Percentiles rank a stretch among this genome's conserved stretches.
Evolutionary conservation across 306 rosid species (phyloP).

Genomic region (Cyclanthera cordifolia): DNA sequence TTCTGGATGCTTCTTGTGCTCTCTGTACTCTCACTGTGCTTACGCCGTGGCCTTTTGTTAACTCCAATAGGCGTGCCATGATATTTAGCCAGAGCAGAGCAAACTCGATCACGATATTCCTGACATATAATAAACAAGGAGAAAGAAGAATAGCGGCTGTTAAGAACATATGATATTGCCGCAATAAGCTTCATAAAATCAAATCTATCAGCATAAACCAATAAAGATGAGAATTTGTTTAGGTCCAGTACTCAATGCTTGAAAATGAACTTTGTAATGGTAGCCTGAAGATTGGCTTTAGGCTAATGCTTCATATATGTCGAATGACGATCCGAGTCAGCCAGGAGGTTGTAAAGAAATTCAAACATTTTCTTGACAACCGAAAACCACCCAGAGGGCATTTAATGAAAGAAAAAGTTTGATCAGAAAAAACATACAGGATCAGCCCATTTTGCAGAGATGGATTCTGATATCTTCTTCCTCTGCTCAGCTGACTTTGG

Average conservation of each 20-base stretch:
- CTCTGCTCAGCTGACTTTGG: conserved; percentile 85
- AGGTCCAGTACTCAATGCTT: neutral
- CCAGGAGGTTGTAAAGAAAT: neutral
- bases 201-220: conserved; percentile 4
- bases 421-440: conserved; percentile 43
- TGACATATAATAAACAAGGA: conserved; percentile 15
- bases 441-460: conserved; percentile 84
- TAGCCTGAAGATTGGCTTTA: neutral
- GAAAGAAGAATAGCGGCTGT: neutral
- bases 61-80: conserved; percentile 41
- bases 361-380: neutral
- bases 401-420: neutral
- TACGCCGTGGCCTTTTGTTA: conserved; percentile 50
- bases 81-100: conserved; percentile 57
- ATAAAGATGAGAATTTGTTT: neutral
- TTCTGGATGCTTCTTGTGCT: conserved; percentile 31
- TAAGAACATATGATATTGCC: neutral
- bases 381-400: neutral
- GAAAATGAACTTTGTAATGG: conserved; percentile 1
- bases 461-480: conserved; percentile 79
- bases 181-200: neutral
- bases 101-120: conserved; percentile 71
- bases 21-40: conserved; percentile 30
- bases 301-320: neutral
- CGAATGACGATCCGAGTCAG: neutral